Percentiles rank a stretch among this genome's conserved stretches.
Conservation (phyloP, 2,329 filamentous ascomycete genomes). For the Verticillium tricorpus region DNA sequence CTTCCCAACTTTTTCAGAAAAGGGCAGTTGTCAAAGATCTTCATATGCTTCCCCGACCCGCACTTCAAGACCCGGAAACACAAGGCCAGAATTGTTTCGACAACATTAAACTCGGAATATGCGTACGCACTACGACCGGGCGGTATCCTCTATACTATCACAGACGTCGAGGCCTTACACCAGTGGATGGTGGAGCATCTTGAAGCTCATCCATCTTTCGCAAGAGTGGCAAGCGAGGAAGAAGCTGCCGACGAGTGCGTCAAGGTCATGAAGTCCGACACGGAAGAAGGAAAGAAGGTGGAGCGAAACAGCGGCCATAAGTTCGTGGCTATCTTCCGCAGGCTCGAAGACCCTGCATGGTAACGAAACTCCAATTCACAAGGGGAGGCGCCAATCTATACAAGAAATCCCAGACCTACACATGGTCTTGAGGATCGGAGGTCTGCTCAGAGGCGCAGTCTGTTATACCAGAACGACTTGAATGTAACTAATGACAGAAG, state of each 20-base stretch:
- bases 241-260: slow-evolving; percentile 68
- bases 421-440: no score
- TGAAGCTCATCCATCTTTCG: slow-evolving; percentile 71
- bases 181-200: slow-evolving; percentile 91
- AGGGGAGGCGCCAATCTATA: background rate
- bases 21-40: slow-evolving; percentile 80
- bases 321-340: slow-evolving; percentile 82
- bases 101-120: slow-evolving; percentile 87
- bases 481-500: no score
- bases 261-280: slow-evolving; percentile 71
- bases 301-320: slow-evolving; percentile 85
- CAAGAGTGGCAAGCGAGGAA: slow-evolving; percentile 65
- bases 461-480: no score
- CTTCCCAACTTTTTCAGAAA: slow-evolving; percentile 94
- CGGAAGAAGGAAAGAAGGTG: slow-evolving; percentile 97
- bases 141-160: slow-evolving; percentile 92
- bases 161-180: slow-evolving; percentile 92
- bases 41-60: slow-evolving; percentile 97
- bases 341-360: slow-evolving; percentile 78
- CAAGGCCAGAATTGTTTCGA: slow-evolving; percentile 90
- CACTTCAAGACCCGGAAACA: slow-evolving; percentile 98
- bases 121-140: slow-evolving; percentile 80
- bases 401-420: background rate
- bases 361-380: slow-evolving; percentile 18
- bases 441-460: no score